Percentiles rank a stretch among this genome's conserved stretches.
Conservation (phyloP, 176 grass and related monocot genomes). For the Paspalum vaginatum region DNA sequence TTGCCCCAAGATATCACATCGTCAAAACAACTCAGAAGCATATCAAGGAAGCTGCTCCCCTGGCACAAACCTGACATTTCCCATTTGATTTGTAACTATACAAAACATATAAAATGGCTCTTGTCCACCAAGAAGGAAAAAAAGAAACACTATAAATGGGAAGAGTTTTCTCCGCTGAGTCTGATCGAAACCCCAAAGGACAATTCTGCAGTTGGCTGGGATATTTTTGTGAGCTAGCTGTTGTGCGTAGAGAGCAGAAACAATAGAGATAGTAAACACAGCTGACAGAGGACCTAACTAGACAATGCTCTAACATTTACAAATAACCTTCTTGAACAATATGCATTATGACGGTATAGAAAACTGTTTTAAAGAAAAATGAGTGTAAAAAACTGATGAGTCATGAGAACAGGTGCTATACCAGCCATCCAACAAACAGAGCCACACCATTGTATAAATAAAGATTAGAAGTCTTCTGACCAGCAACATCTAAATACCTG, state of each 20-base stretch:
- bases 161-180: not conserved
- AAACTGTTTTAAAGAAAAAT: not conserved
- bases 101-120: not conserved
- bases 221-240: not conserved
- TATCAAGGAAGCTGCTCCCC: not conserved
- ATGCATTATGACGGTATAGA: not conserved
- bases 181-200: not conserved
- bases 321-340: not conserved
- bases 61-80: constrained; percentile 16
- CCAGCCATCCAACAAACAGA: constrained; percentile 87
- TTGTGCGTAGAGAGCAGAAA: not conserved
- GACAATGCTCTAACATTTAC: constrained; percentile 15
- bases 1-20: not conserved
- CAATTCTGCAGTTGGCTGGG: not conserved
- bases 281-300: not conserved
- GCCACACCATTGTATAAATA: constrained; percentile 79
- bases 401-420: constrained; percentile 31
- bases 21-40: not conserved
- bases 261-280: not conserved
- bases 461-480: constrained; percentile 58
- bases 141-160: not conserved
- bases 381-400: not conserved
- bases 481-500: constrained; percentile 81
- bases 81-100: not conserved
- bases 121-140: constrained; percentile 1